Evolutionary conservation across 352 stramenopile species (phyloP), one percentile per base, ranked within the genome.

Genomic region (Phytophthora citrophthora): DNA sequence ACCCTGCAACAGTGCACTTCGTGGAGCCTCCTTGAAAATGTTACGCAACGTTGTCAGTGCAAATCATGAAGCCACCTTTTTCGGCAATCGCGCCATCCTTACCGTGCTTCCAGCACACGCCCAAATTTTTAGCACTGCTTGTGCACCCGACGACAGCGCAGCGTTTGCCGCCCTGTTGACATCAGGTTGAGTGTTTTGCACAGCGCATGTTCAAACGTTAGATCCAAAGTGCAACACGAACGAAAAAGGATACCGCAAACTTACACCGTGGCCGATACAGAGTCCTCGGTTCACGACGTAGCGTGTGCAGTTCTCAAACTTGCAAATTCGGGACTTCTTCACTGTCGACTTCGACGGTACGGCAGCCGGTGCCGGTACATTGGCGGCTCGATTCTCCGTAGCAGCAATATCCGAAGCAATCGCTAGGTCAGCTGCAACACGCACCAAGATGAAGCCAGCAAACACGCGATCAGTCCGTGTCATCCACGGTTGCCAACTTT

Each of bases 81-180:
- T 68, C 48, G 44, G 41, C 40, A 72, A 74, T 74, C 59, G 54
- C 40, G 43, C 29, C 46, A 65, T 43, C 13, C 52, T 65, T 70
- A 88, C 83, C 81, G 61, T 92, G 86, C 41, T 90, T 90, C 86
- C 83, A 92, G 50, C 86, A 92, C 18, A 89, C 70, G 10, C 80
- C 81, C 47, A 83, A 77, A 72, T 89, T 83, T 74, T 94, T 92
- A 61, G 83, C 83, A 67, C 81, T 90, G 61, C 76, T 90, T 24
- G 81, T 81, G 67, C 83, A 94, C 34, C 77, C 77, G 1, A 63
- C 70, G 18, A 92, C 72, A 7, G 83, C 68, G 51, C 86, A 92
- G 41, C 74, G 72, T 61, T 90, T 92, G 20, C 86, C 86, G 15
- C 86, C 86, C 83, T 92, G 41, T 64, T 38, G 38, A 60, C 26